Percentiles rank a stretch among this genome's conserved stretches.
Conservation (phyloP, 306 rosid species). For the Echinosophora koreensis region DNA sequence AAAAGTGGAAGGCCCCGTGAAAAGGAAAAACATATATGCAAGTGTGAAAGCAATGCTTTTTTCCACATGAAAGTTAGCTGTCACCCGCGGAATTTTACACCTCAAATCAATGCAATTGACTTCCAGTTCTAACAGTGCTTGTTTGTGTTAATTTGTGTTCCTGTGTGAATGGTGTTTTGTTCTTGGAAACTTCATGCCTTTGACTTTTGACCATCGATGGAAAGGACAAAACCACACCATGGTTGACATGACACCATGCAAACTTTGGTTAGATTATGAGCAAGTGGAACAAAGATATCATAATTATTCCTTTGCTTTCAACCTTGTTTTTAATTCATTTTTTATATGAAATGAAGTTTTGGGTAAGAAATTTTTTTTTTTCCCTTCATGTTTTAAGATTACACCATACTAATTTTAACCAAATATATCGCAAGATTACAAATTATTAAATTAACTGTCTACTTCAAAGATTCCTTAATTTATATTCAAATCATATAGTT, state of each 20-base stretch:
- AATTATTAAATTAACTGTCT: neutral
- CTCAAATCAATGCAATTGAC: constrained; percentile 27
- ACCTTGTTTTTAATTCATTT: neutral
- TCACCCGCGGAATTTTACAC: constrained; percentile 47
- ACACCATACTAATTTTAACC: neutral
- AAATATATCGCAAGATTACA: neutral
- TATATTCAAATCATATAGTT: neutral
- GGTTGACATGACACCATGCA: constrained; percentile 58
- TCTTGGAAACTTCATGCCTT: constrained; percentile 53
- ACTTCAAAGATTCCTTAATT: neutral
- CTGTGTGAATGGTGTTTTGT: constrained; percentile 35
- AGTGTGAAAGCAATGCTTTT: constrained; percentile 66
- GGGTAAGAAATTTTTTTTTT: no score
- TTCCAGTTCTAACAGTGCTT: constrained; percentile 10
- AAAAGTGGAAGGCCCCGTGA: constrained; percentile 34
- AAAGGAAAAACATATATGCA: constrained; percentile 30
- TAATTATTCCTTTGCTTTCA: neutral
- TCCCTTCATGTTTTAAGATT: no score
- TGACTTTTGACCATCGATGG: constrained; percentile 39
- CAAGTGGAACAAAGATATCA: constrained; percentile 51
- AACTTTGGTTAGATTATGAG: constrained; percentile 31
- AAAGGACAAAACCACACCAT: constrained; percentile 46
- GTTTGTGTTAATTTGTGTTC: no score
- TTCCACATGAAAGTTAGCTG: constrained; percentile 64
- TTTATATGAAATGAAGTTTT: no score